Evolutionary conservation across 2,329 filamentous ascomycete genomes (phyloP), one percentile per base, ranked within the genome.

Genomic region (Pseudocercospora ulei): DNA sequence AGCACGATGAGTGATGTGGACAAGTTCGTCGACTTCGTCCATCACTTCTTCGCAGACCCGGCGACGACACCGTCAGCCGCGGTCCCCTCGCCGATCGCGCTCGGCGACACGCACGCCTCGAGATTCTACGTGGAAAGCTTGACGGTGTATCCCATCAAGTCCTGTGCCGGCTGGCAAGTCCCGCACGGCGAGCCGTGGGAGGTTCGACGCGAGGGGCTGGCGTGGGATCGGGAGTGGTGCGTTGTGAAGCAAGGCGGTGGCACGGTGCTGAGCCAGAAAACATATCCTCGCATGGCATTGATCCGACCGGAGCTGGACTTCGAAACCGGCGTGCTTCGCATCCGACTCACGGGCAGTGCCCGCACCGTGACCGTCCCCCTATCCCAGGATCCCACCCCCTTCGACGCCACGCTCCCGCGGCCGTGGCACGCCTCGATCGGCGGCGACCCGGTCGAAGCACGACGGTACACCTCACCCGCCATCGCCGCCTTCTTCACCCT

Each of bases 211-310:
- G 86, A 95, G 63, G 90, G 90, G 0, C 68, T 98, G 2, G 81
- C 78, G 5, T 96, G 88, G 86, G 90, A 98, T 59, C 73, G 90
- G 45, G 88, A 96, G 65, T 98, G 90, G 88, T 96, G 88, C 62
- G 67, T 98, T 12, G 70, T 98, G 8, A 87, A 95, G 57, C 74
- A 78, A 55, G 86, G 84, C 27, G 92, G 87, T 1, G 82, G 84
- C 0, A 77, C 79, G 51, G 85, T 81, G 4, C 66, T 98, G 38
- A 94, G 76, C 56, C 88, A 96, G 62, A 98, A 96, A 63, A 72
- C 78, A 48, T 80, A 90, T 56, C 83, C 87, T 2, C 75, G 70
- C 20, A 96, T 98, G 88, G 81, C 84, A 7, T 71, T 95, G 3
- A 70, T 98, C 35, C 72, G 73, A 35, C 88, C 90, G 4, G 61